Evolutionary conservation across 2,329 filamentous ascomycete species (phyloP).

Genomic region (Phoma sp.): DNA sequence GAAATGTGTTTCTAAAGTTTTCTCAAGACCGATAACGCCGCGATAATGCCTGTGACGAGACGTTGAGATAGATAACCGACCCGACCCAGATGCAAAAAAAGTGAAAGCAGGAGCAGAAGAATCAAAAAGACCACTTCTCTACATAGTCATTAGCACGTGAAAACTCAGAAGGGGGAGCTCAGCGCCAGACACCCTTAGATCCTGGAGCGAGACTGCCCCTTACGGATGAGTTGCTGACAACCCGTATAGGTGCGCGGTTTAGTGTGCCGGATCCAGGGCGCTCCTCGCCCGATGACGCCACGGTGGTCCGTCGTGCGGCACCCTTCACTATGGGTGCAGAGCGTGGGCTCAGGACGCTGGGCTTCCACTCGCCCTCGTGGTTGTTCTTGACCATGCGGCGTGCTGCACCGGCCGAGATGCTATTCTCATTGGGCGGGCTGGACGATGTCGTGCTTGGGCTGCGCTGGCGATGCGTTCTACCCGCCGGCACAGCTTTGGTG

Average conservation of each 20-base stretch:
- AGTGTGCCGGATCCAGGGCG: slow-evolving; percentile 34
- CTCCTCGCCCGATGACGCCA: slow-evolving; percentile 42
- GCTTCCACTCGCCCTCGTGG: slow-evolving; percentile 61
- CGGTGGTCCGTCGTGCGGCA: slow-evolving; percentile 46
- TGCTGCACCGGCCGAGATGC: slow-evolving; percentile 68
- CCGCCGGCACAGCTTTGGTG: slow-evolving; percentile 48
- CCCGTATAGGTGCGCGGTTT: slow-evolving; percentile 41
- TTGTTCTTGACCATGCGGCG: slow-evolving; percentile 70
- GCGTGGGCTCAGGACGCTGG: slow-evolving; percentile 67
- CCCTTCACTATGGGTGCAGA: slow-evolving; percentile 65
- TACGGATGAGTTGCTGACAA: slow-evolving; percentile 39
- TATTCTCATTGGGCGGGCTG: slow-evolving; percentile 63
- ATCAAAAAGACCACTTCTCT: slow-evolving; percentile 10
- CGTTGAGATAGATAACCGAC: background rate
- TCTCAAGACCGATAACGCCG: slow-evolving; percentile 5
- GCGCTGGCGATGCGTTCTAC: slow-evolving; percentile 58
- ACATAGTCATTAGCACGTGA: slow-evolving; percentile 12
- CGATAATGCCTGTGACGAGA: background rate
- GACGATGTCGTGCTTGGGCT: slow-evolving; percentile 59
- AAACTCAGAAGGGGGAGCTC: slow-evolving; percentile 13
- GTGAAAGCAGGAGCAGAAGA: background rate
- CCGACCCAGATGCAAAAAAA: slow-evolving; percentile 9
- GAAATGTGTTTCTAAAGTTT: background rate
- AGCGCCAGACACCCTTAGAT: slow-evolving; percentile 44
- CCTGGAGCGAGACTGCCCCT: slow-evolving; percentile 41